Evolutionary conservation across 23 red algal genomes (phyloP).

Genomic region (Cyanidioschyzon merolae): DNA sequence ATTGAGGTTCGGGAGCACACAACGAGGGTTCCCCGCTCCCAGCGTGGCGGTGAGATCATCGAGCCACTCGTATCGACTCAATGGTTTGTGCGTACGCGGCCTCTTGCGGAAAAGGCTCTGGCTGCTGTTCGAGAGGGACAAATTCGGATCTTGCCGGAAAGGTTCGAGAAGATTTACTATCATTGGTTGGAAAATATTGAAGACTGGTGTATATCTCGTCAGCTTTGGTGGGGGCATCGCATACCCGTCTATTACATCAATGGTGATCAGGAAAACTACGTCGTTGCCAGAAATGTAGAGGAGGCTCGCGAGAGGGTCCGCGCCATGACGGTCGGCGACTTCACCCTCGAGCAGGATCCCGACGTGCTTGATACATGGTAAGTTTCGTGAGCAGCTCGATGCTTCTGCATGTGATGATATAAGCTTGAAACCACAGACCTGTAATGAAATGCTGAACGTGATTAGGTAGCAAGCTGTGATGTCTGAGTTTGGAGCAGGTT

Average conservation of each 20-base stretch:
- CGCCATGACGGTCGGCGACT: conserved; percentile 34
- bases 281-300: conserved; percentile 64
- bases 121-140: conserved; percentile 39
- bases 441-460: background rate
- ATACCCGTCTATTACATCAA: conserved; percentile 89
- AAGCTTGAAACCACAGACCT: background rate
- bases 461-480: background rate
- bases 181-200: conserved; percentile 93
- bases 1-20: conserved; percentile 51
- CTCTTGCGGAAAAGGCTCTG: conserved; percentile 54
- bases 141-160: conserved; percentile 59
- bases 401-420: background rate
- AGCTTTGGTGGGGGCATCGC: conserved; percentile 97
- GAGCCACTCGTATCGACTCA: conserved; percentile 88
- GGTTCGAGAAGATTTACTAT: conserved; percentile 94
- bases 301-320: conserved; percentile 39
- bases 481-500: background rate
- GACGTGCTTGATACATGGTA: conserved; percentile 97
- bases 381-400: background rate
- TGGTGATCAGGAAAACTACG: background rate
- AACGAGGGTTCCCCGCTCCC: conserved; percentile 79
- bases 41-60: conserved; percentile 83
- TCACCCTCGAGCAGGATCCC: conserved; percentile 56
- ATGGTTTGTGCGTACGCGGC: conserved; percentile 82
- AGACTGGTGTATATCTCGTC: conserved; percentile 95